phyloP scores from a whole-genome alignment of 441 rosid species.

The Jatropha podagrica region DNA sequence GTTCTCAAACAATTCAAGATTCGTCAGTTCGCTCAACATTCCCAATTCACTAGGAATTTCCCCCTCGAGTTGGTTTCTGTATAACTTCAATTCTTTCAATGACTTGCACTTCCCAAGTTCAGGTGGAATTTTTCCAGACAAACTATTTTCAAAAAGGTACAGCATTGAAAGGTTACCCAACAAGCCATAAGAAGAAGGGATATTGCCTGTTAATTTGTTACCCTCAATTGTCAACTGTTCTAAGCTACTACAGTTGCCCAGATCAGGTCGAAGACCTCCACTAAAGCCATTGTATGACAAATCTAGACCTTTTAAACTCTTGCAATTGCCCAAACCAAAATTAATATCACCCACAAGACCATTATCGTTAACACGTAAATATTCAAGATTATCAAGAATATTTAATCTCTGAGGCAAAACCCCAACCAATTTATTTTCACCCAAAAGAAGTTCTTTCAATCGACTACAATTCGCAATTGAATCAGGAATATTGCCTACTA shows the following conservation, averaged over 20 bases:
- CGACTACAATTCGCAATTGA: slow-evolving; percentile 57
- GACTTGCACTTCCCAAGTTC: slow-evolving; percentile 73
- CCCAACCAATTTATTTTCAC: slow-evolving; percentile 48
- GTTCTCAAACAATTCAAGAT: slow-evolving; percentile 54
- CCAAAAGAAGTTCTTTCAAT: slow-evolving; percentile 41
- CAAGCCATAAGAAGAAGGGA: slow-evolving; percentile 67
- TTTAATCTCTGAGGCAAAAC: slow-evolving; percentile 52
- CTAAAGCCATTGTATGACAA: slow-evolving; percentile 53
- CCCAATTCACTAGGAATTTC: slow-evolving; percentile 63
- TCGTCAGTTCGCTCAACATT: slow-evolving; percentile 38
- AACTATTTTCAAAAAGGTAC: slow-evolving; percentile 52
- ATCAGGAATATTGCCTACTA: slow-evolving; percentile 60
- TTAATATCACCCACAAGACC: slow-evolving; percentile 51
- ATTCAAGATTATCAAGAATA: slow-evolving; percentile 43
- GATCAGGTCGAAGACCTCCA: slow-evolving; percentile 51
- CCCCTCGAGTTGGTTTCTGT: slow-evolving; percentile 63
- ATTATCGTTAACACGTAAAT: slow-evolving; percentile 37
- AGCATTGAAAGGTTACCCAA: slow-evolving; percentile 38
- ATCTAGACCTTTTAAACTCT: slow-evolving; percentile 39
- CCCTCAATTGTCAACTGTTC: slow-evolving; percentile 28
- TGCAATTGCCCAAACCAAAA: slow-evolving; percentile 43
- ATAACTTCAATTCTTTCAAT: slow-evolving; percentile 37
- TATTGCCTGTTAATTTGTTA: slow-evolving; percentile 47
- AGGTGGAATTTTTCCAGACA: slow-evolving; percentile 65
- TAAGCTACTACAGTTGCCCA: slow-evolving; percentile 64